These are phyloP conservation scores for Chrysanthemum lavandulifolium DNA, from an alignment of 129 eudicot genomes.

Conservation along the genomic window DNA sequence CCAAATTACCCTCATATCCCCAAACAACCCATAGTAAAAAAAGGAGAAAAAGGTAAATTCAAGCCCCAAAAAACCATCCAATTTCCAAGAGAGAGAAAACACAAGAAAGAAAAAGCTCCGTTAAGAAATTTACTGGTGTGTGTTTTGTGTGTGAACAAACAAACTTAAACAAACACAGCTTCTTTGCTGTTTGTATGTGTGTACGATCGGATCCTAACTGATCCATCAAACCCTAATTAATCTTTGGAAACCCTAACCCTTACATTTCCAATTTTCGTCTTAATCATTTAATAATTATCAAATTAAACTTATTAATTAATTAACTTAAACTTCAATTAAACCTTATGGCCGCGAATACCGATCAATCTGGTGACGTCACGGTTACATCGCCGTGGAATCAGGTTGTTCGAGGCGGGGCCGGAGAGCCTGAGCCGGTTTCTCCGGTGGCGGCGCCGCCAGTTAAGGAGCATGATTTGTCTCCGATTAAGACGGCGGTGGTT, in stretches of 20 bases:
- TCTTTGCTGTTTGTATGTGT: too few relatives aligned
- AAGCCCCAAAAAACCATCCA: too few relatives aligned
- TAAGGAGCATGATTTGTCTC: constrained; percentile 26
- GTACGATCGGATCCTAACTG: too few relatives aligned
- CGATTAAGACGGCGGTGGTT: constrained; percentile 28
- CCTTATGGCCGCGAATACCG: constrained; percentile 40
- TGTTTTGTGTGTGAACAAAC: too few relatives aligned
- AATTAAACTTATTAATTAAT: constrained; percentile 13
- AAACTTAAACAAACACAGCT: too few relatives aligned
- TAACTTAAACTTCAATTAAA: background rate
- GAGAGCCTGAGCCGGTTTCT: constrained; percentile 29
- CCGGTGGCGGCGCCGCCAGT: constrained; percentile 24
- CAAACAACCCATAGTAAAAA: too few relatives aligned
- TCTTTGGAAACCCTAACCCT: constrained; percentile 26
- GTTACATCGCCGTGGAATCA: constrained; percentile 51
- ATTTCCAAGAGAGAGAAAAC: too few relatives aligned
- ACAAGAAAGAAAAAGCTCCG: too few relatives aligned
- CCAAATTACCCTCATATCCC: too few relatives aligned
- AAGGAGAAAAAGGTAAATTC: too few relatives aligned
- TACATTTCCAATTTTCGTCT: background rate
- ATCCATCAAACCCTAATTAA: too few relatives aligned
- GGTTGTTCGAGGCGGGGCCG: constrained; percentile 47
- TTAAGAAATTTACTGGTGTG: too few relatives aligned
- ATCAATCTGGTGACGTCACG: constrained; percentile 35
- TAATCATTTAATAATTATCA: constrained; percentile 4